phyloP scores from a whole-genome alignment of 2,329 filamentous ascomycete genomes.

The Tolypocladium endophyticum region DNA sequence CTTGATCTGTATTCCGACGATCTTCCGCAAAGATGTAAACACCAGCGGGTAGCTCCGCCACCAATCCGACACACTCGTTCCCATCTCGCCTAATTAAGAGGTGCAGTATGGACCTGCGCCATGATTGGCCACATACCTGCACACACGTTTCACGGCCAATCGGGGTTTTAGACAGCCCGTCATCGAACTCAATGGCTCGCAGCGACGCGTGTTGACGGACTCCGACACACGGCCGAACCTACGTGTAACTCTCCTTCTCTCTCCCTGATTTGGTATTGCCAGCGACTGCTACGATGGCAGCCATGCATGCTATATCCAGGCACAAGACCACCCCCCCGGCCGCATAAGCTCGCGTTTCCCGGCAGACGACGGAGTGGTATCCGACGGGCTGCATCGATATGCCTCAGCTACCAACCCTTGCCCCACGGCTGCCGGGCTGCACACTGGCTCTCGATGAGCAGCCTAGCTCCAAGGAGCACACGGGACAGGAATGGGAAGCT shows the following conservation, averaged over 20 bases:
- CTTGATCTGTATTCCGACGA: too few species aligned
- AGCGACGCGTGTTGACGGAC: background rate
- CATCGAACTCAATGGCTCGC: background rate
- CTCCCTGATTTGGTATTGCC: background rate
- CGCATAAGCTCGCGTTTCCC: background rate
- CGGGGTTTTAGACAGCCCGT: background rate
- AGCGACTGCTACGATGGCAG: background rate
- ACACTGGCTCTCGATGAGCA: conserved; percentile 10
- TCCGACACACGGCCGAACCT: background rate
- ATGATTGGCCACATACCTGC: background rate
- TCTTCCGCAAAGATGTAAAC: too few species aligned
- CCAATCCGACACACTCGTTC: too few species aligned
- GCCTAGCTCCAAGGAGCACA: conserved; percentile 21
- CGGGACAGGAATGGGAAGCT: conserved; percentile 22
- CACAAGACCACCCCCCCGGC: background rate
- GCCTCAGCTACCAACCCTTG: conserved; percentile 18
- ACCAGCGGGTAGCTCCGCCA: too few species aligned
- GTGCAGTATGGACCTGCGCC: too few species aligned
- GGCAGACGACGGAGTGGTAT: background rate
- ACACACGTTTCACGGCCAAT: background rate
- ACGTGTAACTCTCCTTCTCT: background rate
- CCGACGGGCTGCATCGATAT: conserved; percentile 1
- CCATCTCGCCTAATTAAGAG: too few species aligned
- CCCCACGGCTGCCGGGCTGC: conserved; percentile 21
- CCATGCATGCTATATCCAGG: background rate